Base-by-base conservation (phyloP, 495 filamentous ascomycete species). In the Extremus antarcticus region DNA sequence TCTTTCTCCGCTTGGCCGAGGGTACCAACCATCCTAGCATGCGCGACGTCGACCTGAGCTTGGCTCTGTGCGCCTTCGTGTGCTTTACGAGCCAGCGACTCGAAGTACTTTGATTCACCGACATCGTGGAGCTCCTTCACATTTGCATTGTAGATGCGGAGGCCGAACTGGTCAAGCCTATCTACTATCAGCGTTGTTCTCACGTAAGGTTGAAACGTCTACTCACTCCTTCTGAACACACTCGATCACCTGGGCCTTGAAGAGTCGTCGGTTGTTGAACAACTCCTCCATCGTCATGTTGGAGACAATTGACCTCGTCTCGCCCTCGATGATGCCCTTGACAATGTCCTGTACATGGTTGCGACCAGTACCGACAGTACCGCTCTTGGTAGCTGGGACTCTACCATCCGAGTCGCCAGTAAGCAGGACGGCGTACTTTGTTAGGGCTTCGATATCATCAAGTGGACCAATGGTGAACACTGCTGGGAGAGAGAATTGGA, bases 281-380 rank as follows among this genome's bases (percentile, higher is more conserved):
- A 92, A 83, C 70, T 90, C 87, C 63, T 90, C 87, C 85, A 90
- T 88, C 13, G 86, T 87, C 85, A 89, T 88, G 54, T 75, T 78
- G 2, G 79, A 83, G 29, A 92, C 85, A 47, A 90, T 77, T 22
- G 84, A 82, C 46, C 87, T 77, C 8, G 85, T 88, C 66, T 92
- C 87, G 48, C 87, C 87, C 68, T 90, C 86, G 63, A 92, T 90
- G 68, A 92, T 87, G 54, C 87, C 87, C 70, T 87, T 90, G 57
- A 90, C 84, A 54, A 90, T 92, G 64, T 86, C 83, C 66, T 89
- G 84, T 29, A 89, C 82, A 67, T 89, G 84, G 48, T 76, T 75
- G 15, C 72, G 72, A n/a, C 76, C 65, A 13, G 56, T 60, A 29
- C 24, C 54, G 45, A 61, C 55, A 3, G 63, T 57, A 24, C 64